These are phyloP conservation scores for Alternaria gansuensis DNA, from an alignment of 2,329 filamentous ascomycete genomes.

Conservation along the genomic window DNA sequence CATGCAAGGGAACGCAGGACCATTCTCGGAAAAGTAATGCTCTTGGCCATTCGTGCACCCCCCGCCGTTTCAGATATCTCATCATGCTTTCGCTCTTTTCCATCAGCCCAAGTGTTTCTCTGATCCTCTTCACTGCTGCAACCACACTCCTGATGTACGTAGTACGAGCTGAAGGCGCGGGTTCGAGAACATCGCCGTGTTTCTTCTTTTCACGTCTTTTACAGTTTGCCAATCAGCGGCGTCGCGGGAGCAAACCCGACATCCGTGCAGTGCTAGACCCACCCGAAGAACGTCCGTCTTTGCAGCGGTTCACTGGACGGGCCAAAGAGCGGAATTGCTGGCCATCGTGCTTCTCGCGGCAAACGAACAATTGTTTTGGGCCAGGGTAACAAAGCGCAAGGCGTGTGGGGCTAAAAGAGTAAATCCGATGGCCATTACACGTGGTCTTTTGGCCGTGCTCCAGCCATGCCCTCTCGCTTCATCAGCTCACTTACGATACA, in stretches of 20 bases:
- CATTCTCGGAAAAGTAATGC: conserved; percentile 18
- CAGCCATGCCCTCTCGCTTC: conserved; percentile 17
- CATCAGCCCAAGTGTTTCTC: background rate
- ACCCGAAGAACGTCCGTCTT: conserved; percentile 25
- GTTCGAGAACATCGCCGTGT: conserved; percentile 23
- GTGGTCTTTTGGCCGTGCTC: conserved; percentile 25
- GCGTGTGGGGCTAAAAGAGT: conserved; percentile 12
- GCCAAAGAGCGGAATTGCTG: conserved; percentile 28
- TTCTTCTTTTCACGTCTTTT: conserved; percentile 15
- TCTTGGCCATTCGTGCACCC: conserved; percentile 10
- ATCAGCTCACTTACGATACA: conserved; percentile 25
- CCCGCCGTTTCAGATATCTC: conserved; percentile 8
- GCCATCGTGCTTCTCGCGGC: conserved; percentile 48
- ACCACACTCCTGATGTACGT: conserved; percentile 15
- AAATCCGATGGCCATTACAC: conserved; percentile 24
- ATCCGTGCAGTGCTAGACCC: conserved; percentile 26
- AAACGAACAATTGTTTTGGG: conserved; percentile 25
- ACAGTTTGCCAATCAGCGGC: conserved; percentile 35
- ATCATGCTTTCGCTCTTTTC: background rate
- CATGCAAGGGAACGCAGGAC: conserved; percentile 14
- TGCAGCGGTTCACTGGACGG: conserved; percentile 24
- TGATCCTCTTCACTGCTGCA: conserved; percentile 18
- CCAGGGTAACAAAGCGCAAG: conserved; percentile 11
- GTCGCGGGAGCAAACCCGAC: conserved; percentile 26
- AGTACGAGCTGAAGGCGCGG: conserved; percentile 24